Percentiles rank a stretch among this genome's conserved stretches.
phyloP scores from a whole-genome alignment of 257 asterid genomes.

The Nyctanthes arbortristis region DNA sequence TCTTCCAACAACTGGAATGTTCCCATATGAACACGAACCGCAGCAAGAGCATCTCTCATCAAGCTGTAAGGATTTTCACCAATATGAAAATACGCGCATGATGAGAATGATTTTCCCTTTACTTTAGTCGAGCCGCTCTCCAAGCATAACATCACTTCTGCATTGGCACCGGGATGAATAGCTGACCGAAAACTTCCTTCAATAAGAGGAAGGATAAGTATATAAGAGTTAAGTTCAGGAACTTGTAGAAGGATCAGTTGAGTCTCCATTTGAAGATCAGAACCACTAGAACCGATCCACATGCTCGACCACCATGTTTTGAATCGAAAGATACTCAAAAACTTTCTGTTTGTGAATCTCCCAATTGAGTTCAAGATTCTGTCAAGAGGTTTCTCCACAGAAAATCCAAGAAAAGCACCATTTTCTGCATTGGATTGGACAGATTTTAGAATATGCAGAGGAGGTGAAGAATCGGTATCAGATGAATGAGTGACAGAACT shows the following conservation, averaged over 20 bases:
- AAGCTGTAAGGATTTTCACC: slow-evolving; percentile 40
- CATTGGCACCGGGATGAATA: slow-evolving; percentile 35
- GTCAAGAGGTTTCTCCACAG: slow-evolving; percentile 28
- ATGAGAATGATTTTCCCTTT: slow-evolving; percentile 27
- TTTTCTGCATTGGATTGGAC: slow-evolving; percentile 32
- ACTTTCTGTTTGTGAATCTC: slow-evolving; percentile 29
- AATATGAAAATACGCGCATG: slow-evolving; percentile 31
- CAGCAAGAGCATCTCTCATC: slow-evolving; percentile 33
- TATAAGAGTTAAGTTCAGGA: slow-evolving; percentile 35
- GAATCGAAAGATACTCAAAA: slow-evolving; percentile 46
- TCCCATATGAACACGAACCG: slow-evolving; percentile 36
- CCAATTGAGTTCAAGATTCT: slow-evolving; percentile 42
- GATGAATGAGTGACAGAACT: slow-evolving; percentile 25
- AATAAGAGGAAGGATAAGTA: slow-evolving; percentile 35
- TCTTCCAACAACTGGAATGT: slow-evolving; percentile 42
- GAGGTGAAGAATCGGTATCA: slow-evolving; percentile 18
- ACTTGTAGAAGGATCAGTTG: slow-evolving; percentile 36
- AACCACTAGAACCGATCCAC: slow-evolving; percentile 45
- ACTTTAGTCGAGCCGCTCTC: slow-evolving; percentile 52
- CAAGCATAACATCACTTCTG: slow-evolving; percentile 26
- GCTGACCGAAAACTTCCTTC: slow-evolving; percentile 43
- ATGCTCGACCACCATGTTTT: slow-evolving; percentile 56
- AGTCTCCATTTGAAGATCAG: slow-evolving; percentile 47
- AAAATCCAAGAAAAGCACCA: slow-evolving; percentile 42
- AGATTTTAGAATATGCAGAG: slow-evolving; percentile 20